These are phyloP conservation scores for Dorcoceras hygrometricum DNA, from an alignment of 257 asterid species.

Conservation along the genomic window DNA sequence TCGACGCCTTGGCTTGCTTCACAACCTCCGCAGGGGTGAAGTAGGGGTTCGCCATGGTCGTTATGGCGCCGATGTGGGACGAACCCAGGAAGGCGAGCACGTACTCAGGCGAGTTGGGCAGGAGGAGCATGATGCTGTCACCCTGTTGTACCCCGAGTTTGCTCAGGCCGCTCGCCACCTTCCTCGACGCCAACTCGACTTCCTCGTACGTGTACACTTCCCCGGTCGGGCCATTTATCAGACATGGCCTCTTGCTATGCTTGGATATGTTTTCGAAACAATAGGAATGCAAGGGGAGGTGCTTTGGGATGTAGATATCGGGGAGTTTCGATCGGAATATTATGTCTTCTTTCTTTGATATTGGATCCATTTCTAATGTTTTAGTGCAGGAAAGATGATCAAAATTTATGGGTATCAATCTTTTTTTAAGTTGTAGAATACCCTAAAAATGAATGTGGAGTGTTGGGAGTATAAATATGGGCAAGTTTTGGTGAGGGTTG, in stretches of 20 bases:
- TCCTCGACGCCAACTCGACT: conserved; percentile 50
- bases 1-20: conserved; percentile 73
- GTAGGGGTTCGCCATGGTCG: conserved; percentile 86
- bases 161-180: conserved; percentile 55
- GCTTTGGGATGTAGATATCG: conserved; percentile 69
- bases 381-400: background rate
- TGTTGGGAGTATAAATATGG: conserved; percentile 37
- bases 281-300: conserved; percentile 69
- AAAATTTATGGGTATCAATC: conserved; percentile 22
- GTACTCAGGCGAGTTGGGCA: conserved; percentile 79
- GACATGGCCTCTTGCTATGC: conserved; percentile 43
- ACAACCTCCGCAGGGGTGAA: conserved; percentile 68
- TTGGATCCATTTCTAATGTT: conserved; percentile 35
- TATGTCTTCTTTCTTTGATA: conserved; percentile 34
- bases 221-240: conserved; percentile 66
- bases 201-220: conserved; percentile 52
- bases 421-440: conserved; percentile 24
- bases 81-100: conserved; percentile 83
- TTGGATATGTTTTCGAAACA: conserved; percentile 65
- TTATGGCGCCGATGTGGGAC: conserved; percentile 62
- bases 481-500: conserved; percentile 30
- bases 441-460: conserved; percentile 30
- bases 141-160: conserved; percentile 60
- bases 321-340: conserved; percentile 80
- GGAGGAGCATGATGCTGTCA: conserved; percentile 78